Conservation (phyloP, 805 yeast species). For the Candida incommunis region DNA sequence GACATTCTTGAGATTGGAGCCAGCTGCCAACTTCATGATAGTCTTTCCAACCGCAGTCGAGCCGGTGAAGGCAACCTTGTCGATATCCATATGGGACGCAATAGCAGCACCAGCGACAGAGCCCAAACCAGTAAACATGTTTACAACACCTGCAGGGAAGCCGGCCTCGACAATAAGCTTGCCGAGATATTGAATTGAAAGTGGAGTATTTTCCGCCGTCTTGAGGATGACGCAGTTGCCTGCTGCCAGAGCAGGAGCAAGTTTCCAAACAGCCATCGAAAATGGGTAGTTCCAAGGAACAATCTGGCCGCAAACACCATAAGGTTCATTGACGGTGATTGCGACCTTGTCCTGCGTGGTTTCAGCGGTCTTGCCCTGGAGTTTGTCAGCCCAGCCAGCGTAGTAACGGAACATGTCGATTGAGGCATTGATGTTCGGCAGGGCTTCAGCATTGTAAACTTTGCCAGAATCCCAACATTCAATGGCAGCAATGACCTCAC, state of each 20-base stretch:
- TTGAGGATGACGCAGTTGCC: conserved; percentile 83
- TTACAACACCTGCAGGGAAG: conserved; percentile 82
- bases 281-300: conserved; percentile 97
- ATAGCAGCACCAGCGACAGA: conserved; percentile 71
- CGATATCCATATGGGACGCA: conserved; percentile 62
- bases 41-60: conserved; percentile 81
- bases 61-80: conserved; percentile 91
- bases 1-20: conserved; percentile 71
- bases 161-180: conserved; percentile 66
- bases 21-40: conserved; percentile 71
- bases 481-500: conserved; percentile 59
- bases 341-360: conserved; percentile 62
- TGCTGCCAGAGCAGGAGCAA: conserved; percentile 84
- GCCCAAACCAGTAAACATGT: conserved; percentile 80
- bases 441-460: conserved; percentile 42
- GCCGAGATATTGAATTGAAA: conserved; percentile 69
- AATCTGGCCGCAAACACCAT: conserved; percentile 91
- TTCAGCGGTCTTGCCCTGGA: conserved; percentile 61
- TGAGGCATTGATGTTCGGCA: conserved; percentile 62
- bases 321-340: conserved; percentile 76
- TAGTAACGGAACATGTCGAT: conserved; percentile 63
- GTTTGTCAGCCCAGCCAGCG: conserved; percentile 88
- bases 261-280: conserved; percentile 88
- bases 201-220: conserved; percentile 86
- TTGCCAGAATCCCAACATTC: conserved; percentile 89